Evolutionary conservation across 2,329 filamentous ascomycete genomes (phyloP).

Genomic region (Fusarium sp.): DNA sequence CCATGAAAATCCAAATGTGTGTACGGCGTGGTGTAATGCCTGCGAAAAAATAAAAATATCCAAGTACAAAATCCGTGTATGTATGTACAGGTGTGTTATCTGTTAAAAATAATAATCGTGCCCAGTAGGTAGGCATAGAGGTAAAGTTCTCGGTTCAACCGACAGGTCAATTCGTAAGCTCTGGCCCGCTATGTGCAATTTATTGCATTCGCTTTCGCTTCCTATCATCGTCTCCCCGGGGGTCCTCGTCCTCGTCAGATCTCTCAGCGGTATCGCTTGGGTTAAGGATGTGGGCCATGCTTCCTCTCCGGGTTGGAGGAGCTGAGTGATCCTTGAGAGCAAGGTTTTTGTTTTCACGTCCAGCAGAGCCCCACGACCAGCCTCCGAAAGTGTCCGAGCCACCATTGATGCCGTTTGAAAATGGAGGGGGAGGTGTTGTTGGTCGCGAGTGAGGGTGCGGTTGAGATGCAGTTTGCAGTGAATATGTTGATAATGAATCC

Average conservation of each 20-base stretch:
- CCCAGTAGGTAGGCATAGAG: not conserved
- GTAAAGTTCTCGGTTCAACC: not conserved
- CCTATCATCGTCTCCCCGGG: constrained; percentile 69
- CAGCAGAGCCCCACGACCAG: constrained; percentile 71
- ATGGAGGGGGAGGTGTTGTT: constrained; percentile 67
- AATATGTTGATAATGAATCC: constrained; percentile 71
- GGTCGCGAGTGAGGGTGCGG: constrained; percentile 65
- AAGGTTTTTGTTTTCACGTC: constrained; percentile 66
- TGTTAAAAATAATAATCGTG: constrained; percentile 7
- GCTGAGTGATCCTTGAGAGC: constrained; percentile 69
- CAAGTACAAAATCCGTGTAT: constrained; percentile 28
- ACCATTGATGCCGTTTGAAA: constrained; percentile 60
- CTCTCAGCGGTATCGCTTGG: constrained; percentile 70
- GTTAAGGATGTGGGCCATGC: constrained; percentile 76
- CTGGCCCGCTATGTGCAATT: constrained; percentile 59
- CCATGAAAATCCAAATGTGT: constrained; percentile 30
- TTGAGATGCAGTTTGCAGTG: constrained; percentile 62
- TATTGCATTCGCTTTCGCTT: constrained; percentile 74
- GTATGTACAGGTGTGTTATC: constrained; percentile 25
- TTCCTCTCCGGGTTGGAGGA: constrained; percentile 70
- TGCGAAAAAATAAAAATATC: constrained; percentile 12
- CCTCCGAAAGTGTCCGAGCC: constrained; percentile 64
- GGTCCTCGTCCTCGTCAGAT: constrained; percentile 70
- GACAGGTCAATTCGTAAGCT: constrained; percentile 3
- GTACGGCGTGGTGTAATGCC: constrained; percentile 24